Evolutionary conservation across 352 stramenopile species (phyloP), one percentile per base, ranked within the genome.

Genomic region (Globisporangium cylindrosporum): DNA sequence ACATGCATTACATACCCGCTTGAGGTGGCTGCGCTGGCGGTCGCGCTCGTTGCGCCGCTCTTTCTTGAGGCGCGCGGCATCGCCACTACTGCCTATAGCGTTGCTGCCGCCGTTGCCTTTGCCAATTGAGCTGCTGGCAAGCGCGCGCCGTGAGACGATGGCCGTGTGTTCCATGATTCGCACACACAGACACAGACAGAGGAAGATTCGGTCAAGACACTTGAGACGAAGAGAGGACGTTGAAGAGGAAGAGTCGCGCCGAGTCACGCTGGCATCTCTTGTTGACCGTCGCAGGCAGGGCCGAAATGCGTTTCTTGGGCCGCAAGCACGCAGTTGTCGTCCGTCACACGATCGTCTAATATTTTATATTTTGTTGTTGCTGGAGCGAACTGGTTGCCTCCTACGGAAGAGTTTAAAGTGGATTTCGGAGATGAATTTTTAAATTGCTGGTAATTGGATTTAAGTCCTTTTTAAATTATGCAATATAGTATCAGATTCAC

Each of bases 11-110:
- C 68, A 46, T 65, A 89, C 81, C 59, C 81, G 75, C 64, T 88
- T 87, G 70, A 82, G 72, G 34, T 79, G 75, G 46, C 73, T 86
- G 66, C 78, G 80, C 55, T 80, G 73, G 56, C 82, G 80, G 66
- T 90, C 82, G 63, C 82, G 82, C 34, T 84, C 82, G 68, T 90
- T 90, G 62, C 82, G 80, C 3, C 73, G 70, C 59, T 70, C 63
- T 46, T 82, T 82, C 59, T 78, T 81, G 53, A 60, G 34, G 3
- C 38, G 57, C 24, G 46, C 9, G 12, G 24, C 38, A 15, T 14
- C 56, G 43, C 34, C 15, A 2, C 12, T n/a, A 53, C 9, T 5
- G 18, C 24, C 49, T 29, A 22, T 5, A 22, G 15, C 34, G 41
- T 18, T 66, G 43, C 43, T 34, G 60, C 27, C 41, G 41, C 14